Conservation (phyloP, 192 early-diverging fungal species). For the Coemansia sp. region DNA sequence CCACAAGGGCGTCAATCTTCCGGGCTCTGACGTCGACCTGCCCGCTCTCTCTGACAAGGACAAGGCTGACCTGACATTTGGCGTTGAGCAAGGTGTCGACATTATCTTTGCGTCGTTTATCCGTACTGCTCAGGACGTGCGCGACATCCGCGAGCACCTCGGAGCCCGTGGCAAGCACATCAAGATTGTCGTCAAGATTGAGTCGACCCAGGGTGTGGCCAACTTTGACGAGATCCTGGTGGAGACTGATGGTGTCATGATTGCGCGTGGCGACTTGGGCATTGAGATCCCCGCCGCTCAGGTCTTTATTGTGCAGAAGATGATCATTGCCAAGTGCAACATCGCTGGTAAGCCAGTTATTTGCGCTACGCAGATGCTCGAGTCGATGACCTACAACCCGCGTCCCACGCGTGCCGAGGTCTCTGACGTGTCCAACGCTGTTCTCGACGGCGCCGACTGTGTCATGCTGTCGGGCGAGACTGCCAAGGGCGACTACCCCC, state of each 20-base stretch:
- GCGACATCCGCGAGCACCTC: conserved; percentile 83
- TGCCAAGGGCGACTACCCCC: conserved; percentile 91
- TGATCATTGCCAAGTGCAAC: conserved; percentile 99
- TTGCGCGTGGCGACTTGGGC: conserved; percentile 97
- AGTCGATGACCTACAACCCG: conserved; percentile 94
- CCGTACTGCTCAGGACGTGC: conserved; percentile 87
- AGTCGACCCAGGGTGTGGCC: conserved; percentile 94
- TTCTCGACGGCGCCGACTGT: conserved; percentile 96
- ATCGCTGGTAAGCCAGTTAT: conserved; percentile 94
- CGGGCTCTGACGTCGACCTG: conserved; percentile 84
- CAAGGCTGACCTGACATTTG: conserved; percentile 85
- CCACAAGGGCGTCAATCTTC: conserved; percentile 96
- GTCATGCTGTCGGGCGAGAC: conserved; percentile 99
- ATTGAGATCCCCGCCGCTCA: conserved; percentile 95
- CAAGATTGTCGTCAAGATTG: conserved; percentile 97
- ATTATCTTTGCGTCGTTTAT: conserved; percentile 97
- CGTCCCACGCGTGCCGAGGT: conserved; percentile 99
- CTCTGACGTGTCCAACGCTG: conserved; percentile 97
- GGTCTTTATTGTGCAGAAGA: conserved; percentile 94
- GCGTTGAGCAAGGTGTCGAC: conserved; percentile 91
- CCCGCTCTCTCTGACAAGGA: conserved; percentile 97
- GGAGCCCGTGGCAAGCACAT: conserved; percentile 80
- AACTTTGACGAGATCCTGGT: conserved; percentile 98
- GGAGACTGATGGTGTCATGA: conserved; percentile 97
- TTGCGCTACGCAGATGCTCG: conserved; percentile 98